Evolutionary conservation across 768 basidiomycete species (phyloP), one percentile per base, ranked within the genome.

Genomic region (Lentinula sp.): DNA sequence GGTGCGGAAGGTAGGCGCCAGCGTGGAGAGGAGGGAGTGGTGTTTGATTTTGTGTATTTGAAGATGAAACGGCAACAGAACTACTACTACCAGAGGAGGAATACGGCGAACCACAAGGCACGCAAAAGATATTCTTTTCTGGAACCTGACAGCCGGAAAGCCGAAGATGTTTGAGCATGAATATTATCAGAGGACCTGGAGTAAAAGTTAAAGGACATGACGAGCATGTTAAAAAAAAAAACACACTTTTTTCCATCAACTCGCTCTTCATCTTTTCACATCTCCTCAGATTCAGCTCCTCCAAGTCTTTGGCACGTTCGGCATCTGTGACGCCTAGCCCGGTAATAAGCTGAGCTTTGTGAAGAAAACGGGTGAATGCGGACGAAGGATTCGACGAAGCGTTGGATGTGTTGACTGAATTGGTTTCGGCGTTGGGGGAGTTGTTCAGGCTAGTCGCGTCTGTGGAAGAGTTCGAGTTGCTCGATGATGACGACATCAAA

Each of bases 101-200:
- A 45, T 28, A 56, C 5, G 55, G 55, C 10, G 55, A 56, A 56
- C 89, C 88, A 76, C 97, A 98, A 2, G 95, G 92, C 4, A 84
- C 78, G 75, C 95, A 98, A 64, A 89, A 76, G 34, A 98, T 80
- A 61, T 94, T 89, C 23, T 83, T 78, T 1, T 85, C 75, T 3
- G 88, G 83, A 21, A 93, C 86, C 5, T 83, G 76, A 64, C 86
- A 89, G 3, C 91, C 89, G 6, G 85, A 84, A 1, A 88, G 78
- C 63, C 83, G 77, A n/a, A 98, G 81, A 67, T 97, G 95, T 68
- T 93, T 88, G 40, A 95, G 79, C 88, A 99, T 93, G 75, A 98
- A 97, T 8, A 87, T 83, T 1, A 98, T 83, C 3, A 85, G 76
- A 10, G 95, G 94, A 69, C 93, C 95, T 97, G 61, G 6, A 23